Percentiles rank a stretch among this genome's conserved stretches.
Evolutionary conservation across 768 basidiomycete species (phyloP).

Genomic region (Boletus insuetus): DNA sequence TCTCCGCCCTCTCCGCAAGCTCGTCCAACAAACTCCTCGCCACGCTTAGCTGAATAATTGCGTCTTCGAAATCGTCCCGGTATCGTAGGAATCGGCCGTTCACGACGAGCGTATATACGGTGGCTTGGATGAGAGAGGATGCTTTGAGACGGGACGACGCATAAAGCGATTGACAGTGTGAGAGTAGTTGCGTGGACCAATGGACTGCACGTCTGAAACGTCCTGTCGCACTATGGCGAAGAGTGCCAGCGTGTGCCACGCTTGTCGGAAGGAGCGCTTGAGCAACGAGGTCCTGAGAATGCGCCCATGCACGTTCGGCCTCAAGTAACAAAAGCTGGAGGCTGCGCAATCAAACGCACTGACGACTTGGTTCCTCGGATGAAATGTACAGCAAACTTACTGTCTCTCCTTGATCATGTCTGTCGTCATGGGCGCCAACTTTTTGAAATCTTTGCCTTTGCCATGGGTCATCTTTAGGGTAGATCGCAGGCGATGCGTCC

Average conservation of each 20-base stretch:
- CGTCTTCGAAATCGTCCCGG: constrained; percentile 71
- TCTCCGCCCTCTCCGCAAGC: constrained; percentile 58
- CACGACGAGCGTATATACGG: constrained; percentile 75
- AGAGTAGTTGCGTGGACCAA: constrained; percentile 76
- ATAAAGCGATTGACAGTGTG: constrained; percentile 67
- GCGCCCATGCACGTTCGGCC: constrained; percentile 88
- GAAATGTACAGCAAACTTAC: constrained; percentile 45
- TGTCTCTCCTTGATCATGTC: constrained; percentile 82
- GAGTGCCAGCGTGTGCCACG: constrained; percentile 48
- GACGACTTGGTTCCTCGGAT: constrained; percentile 5
- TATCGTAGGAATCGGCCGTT: constrained; percentile 83
- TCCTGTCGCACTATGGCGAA: constrained; percentile 73
- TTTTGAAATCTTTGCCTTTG: constrained; percentile 89
- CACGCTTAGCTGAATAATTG: constrained; percentile 72
- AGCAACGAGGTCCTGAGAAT: constrained; percentile 74
- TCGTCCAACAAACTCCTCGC: constrained; percentile 72
- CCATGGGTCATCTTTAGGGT: constrained; percentile 84
- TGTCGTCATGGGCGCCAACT: constrained; percentile 59
- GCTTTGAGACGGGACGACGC: constrained; percentile 50
- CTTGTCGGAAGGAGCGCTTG: constrained; percentile 52
- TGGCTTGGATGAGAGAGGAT: constrained; percentile 62
- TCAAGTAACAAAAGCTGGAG: constrained; percentile 85
- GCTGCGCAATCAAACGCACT: constrained; percentile 36
- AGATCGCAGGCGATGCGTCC: constrained; percentile 84
- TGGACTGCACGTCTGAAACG: constrained; percentile 77